phyloP scores from a whole-genome alignment of 2,329 filamentous ascomycete species.

The Neophaeococcomyces aloes region DNA sequence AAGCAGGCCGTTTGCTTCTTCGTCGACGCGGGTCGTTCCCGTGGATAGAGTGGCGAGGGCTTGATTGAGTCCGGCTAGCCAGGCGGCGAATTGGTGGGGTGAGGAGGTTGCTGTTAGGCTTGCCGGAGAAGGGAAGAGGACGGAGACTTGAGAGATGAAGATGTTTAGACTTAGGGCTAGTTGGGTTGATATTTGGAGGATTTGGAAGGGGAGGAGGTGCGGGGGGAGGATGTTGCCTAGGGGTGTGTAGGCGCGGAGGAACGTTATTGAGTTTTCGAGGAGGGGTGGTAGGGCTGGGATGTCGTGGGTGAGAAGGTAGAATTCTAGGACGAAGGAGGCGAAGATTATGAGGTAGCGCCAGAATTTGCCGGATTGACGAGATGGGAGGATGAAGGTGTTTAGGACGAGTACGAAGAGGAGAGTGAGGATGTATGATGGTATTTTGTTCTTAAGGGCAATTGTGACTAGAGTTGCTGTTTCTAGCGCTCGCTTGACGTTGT shows the following conservation, averaged over 20 bases:
- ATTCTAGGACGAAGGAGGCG: slow-evolving; percentile 46
- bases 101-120: slow-evolving; percentile 3
- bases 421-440: slow-evolving; percentile 9
- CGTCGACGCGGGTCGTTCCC: slow-evolving; percentile 49
- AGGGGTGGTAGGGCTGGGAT: slow-evolving; percentile 14
- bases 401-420: slow-evolving; percentile 17
- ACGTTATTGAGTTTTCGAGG: slow-evolving; percentile 24
- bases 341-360: slow-evolving; percentile 45
- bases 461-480: slow-evolving; percentile 19
- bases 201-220: slow-evolving; percentile 65
- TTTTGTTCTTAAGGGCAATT: slow-evolving; percentile 2
- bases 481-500: not conserved
- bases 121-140: slow-evolving; percentile 1
- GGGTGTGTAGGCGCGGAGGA: not conserved
- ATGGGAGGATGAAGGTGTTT: slow-evolving; percentile 20
- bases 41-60: slow-evolving; percentile 57
- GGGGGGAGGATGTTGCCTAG: slow-evolving; percentile 34
- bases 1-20: slow-evolving; percentile 60
- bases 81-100: slow-evolving; percentile 24
- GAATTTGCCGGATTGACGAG: slow-evolving; percentile 24
- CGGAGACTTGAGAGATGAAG: slow-evolving; percentile 63
- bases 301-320: slow-evolving; percentile 46
- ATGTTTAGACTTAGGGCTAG: slow-evolving; percentile 70
- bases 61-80: slow-evolving; percentile 45
- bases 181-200: slow-evolving; percentile 64